A percentile compares a stretch with the other conserved stretches of the same genome.
Conservation (phyloP, 140 eudicot species). For the Cichorium intybus region DNA sequence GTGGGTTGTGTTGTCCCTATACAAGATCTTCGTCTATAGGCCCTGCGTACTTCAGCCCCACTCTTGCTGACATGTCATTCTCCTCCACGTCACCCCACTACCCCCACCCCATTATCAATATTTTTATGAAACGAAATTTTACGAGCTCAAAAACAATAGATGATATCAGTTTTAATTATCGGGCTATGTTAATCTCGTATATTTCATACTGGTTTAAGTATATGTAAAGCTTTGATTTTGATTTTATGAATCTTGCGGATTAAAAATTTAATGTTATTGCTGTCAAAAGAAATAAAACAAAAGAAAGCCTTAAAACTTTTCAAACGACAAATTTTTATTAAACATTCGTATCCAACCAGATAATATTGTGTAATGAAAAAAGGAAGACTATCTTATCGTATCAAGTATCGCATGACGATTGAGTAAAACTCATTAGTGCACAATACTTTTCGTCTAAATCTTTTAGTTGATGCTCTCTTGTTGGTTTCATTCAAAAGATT, state of each 20-base stretch:
- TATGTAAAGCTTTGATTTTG: not conserved
- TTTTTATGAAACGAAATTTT: not conserved
- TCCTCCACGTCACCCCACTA: conserved; percentile 30
- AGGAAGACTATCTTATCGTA: not conserved
- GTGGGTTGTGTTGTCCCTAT: conserved; percentile 17
- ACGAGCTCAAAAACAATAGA: not conserved
- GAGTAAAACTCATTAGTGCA: not conserved
- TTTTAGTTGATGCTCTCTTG: not conserved
- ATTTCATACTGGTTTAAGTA: not conserved
- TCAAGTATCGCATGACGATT: not conserved
- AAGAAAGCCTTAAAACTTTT: not conserved
- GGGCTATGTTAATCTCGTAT: not conserved
- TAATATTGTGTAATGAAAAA: not conserved
- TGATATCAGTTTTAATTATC: not conserved
- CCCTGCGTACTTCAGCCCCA: not conserved
- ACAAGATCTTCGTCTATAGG: conserved; percentile 15
- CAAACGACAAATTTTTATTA: not conserved
- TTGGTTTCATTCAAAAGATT: no score
- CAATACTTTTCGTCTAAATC: not conserved
- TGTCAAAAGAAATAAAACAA: not conserved
- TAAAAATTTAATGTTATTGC: not conserved
- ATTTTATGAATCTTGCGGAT: not conserved
- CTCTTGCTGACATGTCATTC: conserved; percentile 21
- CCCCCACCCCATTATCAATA: not conserved
- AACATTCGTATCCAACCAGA: not conserved